Evolutionary conservation across 2,329 filamentous ascomycete genomes (phyloP), one percentile per base, ranked within the genome.

Genomic region (Fusarium multiceps): DNA sequence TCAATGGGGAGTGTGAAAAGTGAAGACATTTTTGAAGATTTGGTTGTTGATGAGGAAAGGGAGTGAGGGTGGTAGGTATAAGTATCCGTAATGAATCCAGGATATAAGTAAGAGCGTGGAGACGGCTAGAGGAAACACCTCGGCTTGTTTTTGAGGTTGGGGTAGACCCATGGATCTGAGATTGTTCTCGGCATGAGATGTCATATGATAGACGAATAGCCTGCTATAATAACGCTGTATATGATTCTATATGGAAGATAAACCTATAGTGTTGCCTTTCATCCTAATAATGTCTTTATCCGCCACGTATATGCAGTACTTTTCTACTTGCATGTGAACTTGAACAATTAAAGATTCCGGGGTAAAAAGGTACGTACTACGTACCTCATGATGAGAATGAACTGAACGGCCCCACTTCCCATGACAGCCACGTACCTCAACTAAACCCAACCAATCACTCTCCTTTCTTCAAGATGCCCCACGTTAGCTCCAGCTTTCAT

Each of bases 1-100:
- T 88, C 87, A 71, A 92, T 80, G 12, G 85, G 86, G 81, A 92
- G 72, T 53, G 76, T 74, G 74, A 80, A 81, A 67, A 80, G 77
- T n/a, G 71, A 41, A n/a, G 72, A 60, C 68, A 72, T 75, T 53
- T 46, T 28, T 42, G 48, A n/a, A 10, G 13, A 11, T 3, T 30
- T 27, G 32, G n/a, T 32, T 42, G 13, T 21, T 53, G 25, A 48
- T 27, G 23, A 18, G 49, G 58, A 49, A 37, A 34, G 45, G 41
- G 20, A 46, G 27, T 50, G 41, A 46, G 30, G 25, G 50, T 40
- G n/a, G 21, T 40, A 32, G 27, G 25, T 61, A 51, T 60, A 37
- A 63, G 51, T n/a, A n/a, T n/a, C n/a, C n/a, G n/a, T 49, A 53
- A 66, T 37, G 34, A 18, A 37, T 37, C 34, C 18, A 37, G 32